Evolutionary conservation across 1,139 yeast species (phyloP).

Genomic region (Blastobotrys indianensis): DNA sequence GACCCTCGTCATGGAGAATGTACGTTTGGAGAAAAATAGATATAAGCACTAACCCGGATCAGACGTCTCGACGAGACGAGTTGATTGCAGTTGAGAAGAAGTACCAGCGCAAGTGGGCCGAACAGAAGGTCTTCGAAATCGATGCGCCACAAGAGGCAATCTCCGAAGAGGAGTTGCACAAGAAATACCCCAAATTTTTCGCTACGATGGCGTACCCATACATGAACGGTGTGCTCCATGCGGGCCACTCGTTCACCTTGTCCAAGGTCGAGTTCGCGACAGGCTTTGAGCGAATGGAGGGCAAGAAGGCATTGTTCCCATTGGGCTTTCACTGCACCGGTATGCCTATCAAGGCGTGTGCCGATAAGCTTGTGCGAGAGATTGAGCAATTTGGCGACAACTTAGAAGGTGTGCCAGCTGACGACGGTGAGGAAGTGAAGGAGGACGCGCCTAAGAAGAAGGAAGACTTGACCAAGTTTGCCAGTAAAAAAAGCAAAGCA

Average conservation of each 20-base stretch:
- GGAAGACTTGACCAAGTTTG: constrained; percentile 83
- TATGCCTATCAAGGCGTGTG: constrained; percentile 96
- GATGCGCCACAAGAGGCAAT: constrained; percentile 75
- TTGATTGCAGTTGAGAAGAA: constrained; percentile 84
- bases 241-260: constrained; percentile 94
- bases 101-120: constrained; percentile 83
- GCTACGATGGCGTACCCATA: constrained; percentile 98
- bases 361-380: constrained; percentile 92
- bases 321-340: constrained; percentile 99
- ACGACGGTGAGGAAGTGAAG: constrained; percentile 44
- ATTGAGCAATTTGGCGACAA: constrained; percentile 84
- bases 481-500: constrained; percentile 88
- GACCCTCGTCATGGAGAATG: constrained; percentile 39
- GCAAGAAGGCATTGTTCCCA: constrained; percentile 89
- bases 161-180: constrained; percentile 65
- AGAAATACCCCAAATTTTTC: constrained; percentile 78
- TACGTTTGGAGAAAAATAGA: constrained; percentile 24
- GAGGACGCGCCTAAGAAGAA: constrained; percentile 40
- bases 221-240: constrained; percentile 98
- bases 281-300: constrained; percentile 93
- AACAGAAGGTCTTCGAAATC: constrained; percentile 75
- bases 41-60: neutral
- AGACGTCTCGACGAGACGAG: constrained; percentile 89
- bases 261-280: constrained; percentile 91
- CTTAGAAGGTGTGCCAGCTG: constrained; percentile 58